Evolutionary conservation across 1,284 basidiomycete genomes (phyloP), one percentile per base, ranked within the genome.

Genomic region (Naganishia cerealis): DNA sequence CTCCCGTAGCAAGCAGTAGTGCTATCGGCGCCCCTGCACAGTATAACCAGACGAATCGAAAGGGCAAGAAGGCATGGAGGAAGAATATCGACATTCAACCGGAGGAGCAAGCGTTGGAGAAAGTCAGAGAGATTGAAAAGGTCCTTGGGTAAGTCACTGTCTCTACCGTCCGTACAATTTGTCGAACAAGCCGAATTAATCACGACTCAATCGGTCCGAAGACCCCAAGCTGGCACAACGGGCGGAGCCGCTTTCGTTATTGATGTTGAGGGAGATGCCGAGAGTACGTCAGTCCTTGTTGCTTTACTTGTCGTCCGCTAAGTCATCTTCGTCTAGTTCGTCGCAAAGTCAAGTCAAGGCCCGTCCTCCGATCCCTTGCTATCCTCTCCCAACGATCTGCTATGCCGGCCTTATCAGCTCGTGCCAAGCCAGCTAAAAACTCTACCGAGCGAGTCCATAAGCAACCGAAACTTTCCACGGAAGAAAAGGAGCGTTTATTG

Each of bases 21-120:
- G 63, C 54, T 2, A 65, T 72, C 36, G 81, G 81, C 24, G 89
- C 89, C 4, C 90, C 90, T 0, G 83, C 89, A 1, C 87, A 89
- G 73, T 84, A 84, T 57, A 83, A 81, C 13, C 92, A 94, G 77
- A 80, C 86, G 0, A 91, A 88, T 72, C 83, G 93, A 67, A 96
- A 93, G 79, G 90, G 92, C 58, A 96, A 95, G 81, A 87, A 87
- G 69, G 88, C 92, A 65, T 96, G 94, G 94, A 82, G 94, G 75
- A 96, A 96, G 82, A 91, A 95, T 79, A 87, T 94, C 65, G 87
- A 94, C 77, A 84, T 94, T 54, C 85, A 85, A 33, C 86, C 86
- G 46, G 86, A 92, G 48, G 92, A 94, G 74, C 82, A 84, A 58
- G 87, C 85, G 1, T 75, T 94, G 69, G 92, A 94, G 78, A 85